These are phyloP conservation scores for Auricularia auricula-judae DNA, from an alignment of 768 basidiomycete genomes.

Conservation along the genomic window DNA sequence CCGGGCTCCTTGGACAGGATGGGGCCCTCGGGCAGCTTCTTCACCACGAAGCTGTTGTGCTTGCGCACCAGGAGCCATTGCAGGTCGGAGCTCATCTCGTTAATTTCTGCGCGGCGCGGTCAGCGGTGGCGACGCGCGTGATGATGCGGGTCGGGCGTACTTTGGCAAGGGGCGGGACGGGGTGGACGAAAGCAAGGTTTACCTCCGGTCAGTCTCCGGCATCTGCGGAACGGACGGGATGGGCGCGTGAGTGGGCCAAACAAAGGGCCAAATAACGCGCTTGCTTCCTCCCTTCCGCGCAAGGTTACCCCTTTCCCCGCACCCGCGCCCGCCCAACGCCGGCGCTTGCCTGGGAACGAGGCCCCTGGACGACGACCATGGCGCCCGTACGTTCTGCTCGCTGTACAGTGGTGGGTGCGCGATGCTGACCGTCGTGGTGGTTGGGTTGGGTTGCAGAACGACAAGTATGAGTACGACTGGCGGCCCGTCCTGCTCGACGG, in stretches of 20 bases:
- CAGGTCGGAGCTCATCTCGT: conserved; percentile 71
- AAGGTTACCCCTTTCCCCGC: neutral
- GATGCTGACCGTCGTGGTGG: too few relatives aligned
- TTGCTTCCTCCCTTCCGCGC: neutral
- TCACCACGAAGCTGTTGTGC: conserved; percentile 78
- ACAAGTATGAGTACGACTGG: neutral
- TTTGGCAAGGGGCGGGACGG: neutral
- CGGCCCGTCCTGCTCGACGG: neutral
- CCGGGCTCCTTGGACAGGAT: conserved; percentile 81
- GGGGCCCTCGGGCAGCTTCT: conserved; percentile 59
- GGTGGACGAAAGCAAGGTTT: neutral
- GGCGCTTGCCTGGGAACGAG: neutral
- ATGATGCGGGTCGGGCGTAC: neutral
- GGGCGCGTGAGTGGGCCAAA: neutral
- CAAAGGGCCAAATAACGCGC: neutral
- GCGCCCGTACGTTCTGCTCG: too few relatives aligned
- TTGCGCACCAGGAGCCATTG: conserved; percentile 88
- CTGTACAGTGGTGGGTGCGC: too few relatives aligned
- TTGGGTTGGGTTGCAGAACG: too few relatives aligned
- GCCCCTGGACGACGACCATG: neutral
- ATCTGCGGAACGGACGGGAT: neutral
- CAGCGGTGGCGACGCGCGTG: neutral
- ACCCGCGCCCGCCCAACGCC: neutral
- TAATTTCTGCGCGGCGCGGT: neutral
- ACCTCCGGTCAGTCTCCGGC: neutral